Evolutionary conservation across 495 filamentous ascomycete genomes (phyloP).

Genomic region (Aspergillus incahuasiensis): DNA sequence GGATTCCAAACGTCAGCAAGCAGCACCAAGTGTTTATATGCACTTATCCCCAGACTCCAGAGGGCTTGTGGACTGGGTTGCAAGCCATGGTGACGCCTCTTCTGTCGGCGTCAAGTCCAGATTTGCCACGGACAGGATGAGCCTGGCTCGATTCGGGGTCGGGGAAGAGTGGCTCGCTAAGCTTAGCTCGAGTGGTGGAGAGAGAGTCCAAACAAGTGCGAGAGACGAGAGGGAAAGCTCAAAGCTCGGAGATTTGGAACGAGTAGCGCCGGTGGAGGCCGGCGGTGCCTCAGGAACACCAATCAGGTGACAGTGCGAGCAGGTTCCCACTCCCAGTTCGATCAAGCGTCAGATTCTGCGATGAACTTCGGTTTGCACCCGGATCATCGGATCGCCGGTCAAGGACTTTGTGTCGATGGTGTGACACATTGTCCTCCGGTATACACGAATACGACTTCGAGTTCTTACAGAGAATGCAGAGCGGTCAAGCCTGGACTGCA

Average conservation of each 20-base stretch:
- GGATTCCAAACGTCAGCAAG: background rate
- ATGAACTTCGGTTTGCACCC: slow-evolving; percentile 3
- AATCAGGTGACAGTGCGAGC: slow-evolving; percentile 2
- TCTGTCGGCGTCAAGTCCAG: background rate
- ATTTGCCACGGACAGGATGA: background rate
- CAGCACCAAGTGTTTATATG: background rate
- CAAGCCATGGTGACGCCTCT: background rate
- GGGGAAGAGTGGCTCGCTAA: slow-evolving; percentile 2
- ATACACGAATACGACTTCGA: no score
- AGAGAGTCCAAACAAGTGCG: background rate
- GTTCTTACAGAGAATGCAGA: no score
- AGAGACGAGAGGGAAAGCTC: background rate
- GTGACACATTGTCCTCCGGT: no score
- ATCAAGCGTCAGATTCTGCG: background rate
- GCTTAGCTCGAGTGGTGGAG: background rate
- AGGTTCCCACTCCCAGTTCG: background rate
- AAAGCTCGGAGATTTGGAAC: background rate
- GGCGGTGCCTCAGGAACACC: slow-evolving; percentile 19
- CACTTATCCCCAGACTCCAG: background rate
- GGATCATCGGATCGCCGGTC: slow-evolving; percentile 14
- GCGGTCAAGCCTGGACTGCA: background rate
- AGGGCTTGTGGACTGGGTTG: background rate
- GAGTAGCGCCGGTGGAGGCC: background rate
- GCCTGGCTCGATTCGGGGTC: background rate
- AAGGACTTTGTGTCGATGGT: no score